Base-by-base conservation (phyloP, 257 asterid genomes). In the Ligustrum vulgare region DNA sequence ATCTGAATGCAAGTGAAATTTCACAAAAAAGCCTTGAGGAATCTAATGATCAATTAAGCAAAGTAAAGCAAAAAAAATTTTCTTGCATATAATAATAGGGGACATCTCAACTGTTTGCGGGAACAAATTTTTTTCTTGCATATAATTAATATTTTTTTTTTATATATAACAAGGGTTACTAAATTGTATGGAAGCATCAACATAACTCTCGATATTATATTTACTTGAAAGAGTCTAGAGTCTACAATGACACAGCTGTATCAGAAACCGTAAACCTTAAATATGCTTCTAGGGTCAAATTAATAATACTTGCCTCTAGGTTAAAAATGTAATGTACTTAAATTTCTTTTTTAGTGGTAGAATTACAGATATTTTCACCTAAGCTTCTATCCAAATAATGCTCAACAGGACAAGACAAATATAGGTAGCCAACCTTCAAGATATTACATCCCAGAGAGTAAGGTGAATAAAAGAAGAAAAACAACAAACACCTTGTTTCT, bases 401-500 rank as follows among this genome's bases (percentile, higher is more conserved):
- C 16, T 51, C 16, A 64, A 12, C 37, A 56, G 4, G 43, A 28
- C 60, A 23, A 15, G n/a, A 34, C 23, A 67, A 65, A 16, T 9
- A 34, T 41, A 9, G 34, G 75, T 60, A 66, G 36, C n/a, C n/a
- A n/a, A n/a, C 35, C 18, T 31, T 70, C 51, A 66, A 77, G 58
- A 63, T 71, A 72, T 69, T 75, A 31, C 65, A 43, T 2, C 22
- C 62, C 15, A n/a, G n/a, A 51, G 66, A 47, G 7, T 36, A 32
- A 65, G 62, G 69, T 32, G 60, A 37, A 32, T n/a, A 63, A 33
- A 72, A 58, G 32, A 8, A 78, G n/a, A 69, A 62, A 34, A 78
- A 28, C 31, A 60, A 70, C 23, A 79, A 67, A 34, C 75, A 93
- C 97, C 97, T 90, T 80, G 84, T 82, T 84, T 91, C 72, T 77